phyloP scores from a whole-genome alignment of 257 asterid species.

The Fraxinus anomala region DNA sequence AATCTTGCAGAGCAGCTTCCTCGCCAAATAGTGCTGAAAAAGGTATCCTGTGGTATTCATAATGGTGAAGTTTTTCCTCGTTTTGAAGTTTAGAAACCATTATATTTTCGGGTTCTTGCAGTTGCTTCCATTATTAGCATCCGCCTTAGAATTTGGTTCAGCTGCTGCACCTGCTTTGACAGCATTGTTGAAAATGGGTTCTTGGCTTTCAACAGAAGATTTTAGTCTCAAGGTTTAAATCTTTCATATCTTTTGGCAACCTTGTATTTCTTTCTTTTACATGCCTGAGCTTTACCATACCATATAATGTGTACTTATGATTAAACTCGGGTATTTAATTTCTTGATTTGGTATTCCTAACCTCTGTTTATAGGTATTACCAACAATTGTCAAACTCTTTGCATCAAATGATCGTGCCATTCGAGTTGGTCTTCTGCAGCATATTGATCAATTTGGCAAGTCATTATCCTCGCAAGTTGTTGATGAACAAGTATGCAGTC shows the following conservation, averaged over 20 bases:
- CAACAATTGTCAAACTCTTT: conserved; percentile 86
- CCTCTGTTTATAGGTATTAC: conserved; percentile 56
- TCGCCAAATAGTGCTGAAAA: conserved; percentile 88
- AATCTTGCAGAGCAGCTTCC: conserved; percentile 97
- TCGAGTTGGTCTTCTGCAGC: conserved; percentile 87
- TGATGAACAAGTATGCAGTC: conserved; percentile 80
- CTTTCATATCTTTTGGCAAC: conserved; percentile 22
- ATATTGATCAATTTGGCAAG: conserved; percentile 92
- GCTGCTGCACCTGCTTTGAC: conserved; percentile 98
- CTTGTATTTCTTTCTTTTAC: conserved; percentile 20
- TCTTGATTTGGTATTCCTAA: conserved; percentile 20
- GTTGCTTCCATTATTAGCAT: conserved; percentile 96
- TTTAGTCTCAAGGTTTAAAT: conserved; percentile 67
- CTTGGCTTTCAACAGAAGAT: conserved; percentile 87
- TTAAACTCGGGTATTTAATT: conserved; percentile 8
- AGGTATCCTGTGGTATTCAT: conserved; percentile 65
- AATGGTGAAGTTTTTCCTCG: conserved; percentile 1
- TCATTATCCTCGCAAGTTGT: conserved; percentile 78
- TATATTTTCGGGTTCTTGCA: conserved; percentile 37
- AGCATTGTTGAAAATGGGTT: conserved; percentile 88
- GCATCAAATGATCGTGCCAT: conserved; percentile 89
- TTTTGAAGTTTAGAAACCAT: conserved; percentile 16
- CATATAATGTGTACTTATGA: conserved; percentile 13
- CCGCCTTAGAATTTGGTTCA: conserved; percentile 93
- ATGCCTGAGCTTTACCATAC: conserved; percentile 20